Evolutionary conservation across 768 basidiomycete species (phyloP).

Genomic region (Russula lepida): DNA sequence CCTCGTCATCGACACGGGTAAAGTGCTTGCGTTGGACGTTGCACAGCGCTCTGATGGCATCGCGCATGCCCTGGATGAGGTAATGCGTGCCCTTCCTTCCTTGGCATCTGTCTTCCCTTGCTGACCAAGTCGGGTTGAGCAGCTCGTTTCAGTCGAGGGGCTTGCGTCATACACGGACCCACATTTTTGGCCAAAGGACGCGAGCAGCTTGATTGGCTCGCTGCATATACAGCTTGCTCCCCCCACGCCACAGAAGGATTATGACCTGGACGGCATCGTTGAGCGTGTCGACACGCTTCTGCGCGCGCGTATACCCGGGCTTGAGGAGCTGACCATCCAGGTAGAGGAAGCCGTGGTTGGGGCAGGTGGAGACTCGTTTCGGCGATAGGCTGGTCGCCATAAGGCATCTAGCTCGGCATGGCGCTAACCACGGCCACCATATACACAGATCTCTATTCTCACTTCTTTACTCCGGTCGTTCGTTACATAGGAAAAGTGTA

Average conservation of each 20-base stretch:
- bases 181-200: constrained; percentile 95
- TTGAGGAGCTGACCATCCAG: constrained; percentile 89
- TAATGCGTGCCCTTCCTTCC: constrained; percentile 27
- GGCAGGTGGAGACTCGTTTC: not conserved
- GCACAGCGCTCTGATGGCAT: constrained; percentile 51
- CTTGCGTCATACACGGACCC: constrained; percentile 72
- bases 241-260: constrained; percentile 33
- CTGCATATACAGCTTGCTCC: constrained; percentile 77
- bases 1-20: constrained; percentile 88
- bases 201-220: constrained; percentile 75
- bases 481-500: constrained; percentile 19
- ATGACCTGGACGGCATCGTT: constrained; percentile 62
- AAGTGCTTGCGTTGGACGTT: constrained; percentile 79
- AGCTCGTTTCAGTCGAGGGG: constrained; percentile 73
- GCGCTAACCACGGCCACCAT: not conserved
- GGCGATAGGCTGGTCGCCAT: constrained; percentile 1
- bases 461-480: constrained; percentile 12
- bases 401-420: not conserved
- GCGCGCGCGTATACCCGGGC: constrained; percentile 61
- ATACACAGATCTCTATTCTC: constrained; percentile 5
- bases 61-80: constrained; percentile 54
- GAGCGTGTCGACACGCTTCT: constrained; percentile 68
- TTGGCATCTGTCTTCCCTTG: not conserved
- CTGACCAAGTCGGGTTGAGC: not conserved
- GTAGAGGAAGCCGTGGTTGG: constrained; percentile 38